Evolutionary conservation across 768 basidiomycete species (phyloP).

Genomic region (Psilocybe sp.): DNA sequence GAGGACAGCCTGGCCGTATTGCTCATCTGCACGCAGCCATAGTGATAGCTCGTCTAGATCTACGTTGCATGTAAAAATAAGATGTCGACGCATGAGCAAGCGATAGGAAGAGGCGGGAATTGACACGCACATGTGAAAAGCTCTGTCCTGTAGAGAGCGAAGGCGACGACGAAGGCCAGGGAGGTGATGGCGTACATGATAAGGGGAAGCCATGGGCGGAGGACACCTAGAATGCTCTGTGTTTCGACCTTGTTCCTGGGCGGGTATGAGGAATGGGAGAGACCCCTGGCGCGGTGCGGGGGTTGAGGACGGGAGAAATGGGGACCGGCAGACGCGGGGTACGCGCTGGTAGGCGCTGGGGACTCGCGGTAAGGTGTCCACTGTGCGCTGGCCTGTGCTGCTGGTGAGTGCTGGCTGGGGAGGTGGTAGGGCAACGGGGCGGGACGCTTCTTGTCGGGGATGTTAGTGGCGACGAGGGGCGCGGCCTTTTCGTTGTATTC

Average conservation of each 20-base stretch:
- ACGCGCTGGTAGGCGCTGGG: conserved; percentile 9
- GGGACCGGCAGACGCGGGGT: conserved; percentile 8
- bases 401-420: conserved; percentile 20
- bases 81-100: conserved; percentile 1
- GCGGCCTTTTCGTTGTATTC: conserved; percentile 17
- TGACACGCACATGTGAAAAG: conserved; percentile 69
- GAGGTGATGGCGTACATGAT: conserved; percentile 76
- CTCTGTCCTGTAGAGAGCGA: conserved; percentile 79
- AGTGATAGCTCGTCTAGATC: conserved; percentile 80
- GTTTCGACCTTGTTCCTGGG: conserved; percentile 3
- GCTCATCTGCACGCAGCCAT: conserved; percentile 70
- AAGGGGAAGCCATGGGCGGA: conserved; percentile 76
- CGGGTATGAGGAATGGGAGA: conserved; percentile 13
- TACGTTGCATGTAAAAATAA: conserved; percentile 25
- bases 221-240: conserved; percentile 4
- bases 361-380: conserved; percentile 20
- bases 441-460: conserved; percentile 13
- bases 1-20: conserved; percentile 75
- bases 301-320: conserved; percentile 7
- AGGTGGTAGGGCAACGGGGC: conserved; percentile 10
- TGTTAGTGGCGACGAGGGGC: conserved; percentile 7
- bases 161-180: conserved; percentile 74
- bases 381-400: conserved; percentile 16
- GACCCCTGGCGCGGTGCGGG: conserved; percentile 11
- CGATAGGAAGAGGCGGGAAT: neutral